Conservation (phyloP, 257 asterid genomes). For the Solanum okadae region DNA sequence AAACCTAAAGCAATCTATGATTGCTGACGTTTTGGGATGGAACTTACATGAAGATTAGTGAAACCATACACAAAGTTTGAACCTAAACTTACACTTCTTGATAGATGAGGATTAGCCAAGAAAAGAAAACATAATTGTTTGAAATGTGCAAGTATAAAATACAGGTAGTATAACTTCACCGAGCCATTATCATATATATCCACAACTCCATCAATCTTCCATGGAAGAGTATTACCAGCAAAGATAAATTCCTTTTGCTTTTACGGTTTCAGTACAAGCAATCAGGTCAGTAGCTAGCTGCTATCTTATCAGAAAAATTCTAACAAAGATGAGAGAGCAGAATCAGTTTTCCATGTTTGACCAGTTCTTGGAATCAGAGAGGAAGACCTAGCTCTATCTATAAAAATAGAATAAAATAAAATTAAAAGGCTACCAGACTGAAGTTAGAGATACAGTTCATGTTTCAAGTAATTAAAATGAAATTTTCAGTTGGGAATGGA, state of each 20-base stretch:
- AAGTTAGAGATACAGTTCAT: background rate
- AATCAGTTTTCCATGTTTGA: background rate
- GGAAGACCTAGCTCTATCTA: background rate
- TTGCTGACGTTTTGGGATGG: background rate
- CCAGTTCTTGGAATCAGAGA: background rate
- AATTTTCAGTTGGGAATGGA: background rate
- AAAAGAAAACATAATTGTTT: background rate
- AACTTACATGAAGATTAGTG: background rate
- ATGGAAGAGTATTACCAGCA: background rate
- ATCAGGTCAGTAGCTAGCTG: background rate
- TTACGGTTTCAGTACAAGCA: background rate
- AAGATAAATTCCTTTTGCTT: background rate
- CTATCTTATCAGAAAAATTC: background rate
- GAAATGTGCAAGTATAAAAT: background rate
- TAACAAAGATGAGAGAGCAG: background rate
- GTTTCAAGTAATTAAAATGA: background rate
- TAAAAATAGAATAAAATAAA: background rate
- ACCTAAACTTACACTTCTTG: background rate
- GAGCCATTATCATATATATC: background rate
- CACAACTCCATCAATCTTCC: background rate
- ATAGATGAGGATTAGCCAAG: background rate
- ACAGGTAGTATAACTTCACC: background rate
- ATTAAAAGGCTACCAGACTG: background rate
- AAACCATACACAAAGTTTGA: background rate
- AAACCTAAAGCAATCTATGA: background rate